Evolutionary conservation across 2,329 filamentous ascomycete species (phyloP).

Genomic region (Ophiostoma piceae): DNA sequence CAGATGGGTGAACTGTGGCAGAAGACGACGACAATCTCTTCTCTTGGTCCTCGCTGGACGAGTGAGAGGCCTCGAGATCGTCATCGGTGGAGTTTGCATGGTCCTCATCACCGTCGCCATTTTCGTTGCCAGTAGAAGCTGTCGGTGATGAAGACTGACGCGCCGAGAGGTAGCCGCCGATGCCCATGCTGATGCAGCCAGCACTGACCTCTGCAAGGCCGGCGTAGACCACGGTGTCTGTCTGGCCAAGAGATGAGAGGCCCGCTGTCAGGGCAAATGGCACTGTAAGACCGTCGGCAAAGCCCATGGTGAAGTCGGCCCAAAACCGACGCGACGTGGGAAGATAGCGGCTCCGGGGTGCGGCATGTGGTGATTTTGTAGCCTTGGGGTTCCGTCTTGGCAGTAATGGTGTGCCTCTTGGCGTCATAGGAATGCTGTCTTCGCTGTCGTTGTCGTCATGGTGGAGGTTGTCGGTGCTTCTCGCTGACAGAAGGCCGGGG

Average conservation of each 20-base stretch:
- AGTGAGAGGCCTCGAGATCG: background rate
- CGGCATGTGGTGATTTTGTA: background rate
- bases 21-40: constrained; percentile 28
- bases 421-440: constrained; percentile 18
- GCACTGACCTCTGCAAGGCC: constrained; percentile 66
- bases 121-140: constrained; percentile 14
- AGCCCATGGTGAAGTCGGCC: constrained; percentile 64
- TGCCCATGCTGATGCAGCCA: constrained; percentile 67
- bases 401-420: background rate
- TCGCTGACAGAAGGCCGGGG: background rate
- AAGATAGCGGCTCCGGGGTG: background rate
- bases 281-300: constrained; percentile 69
- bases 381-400: background rate
- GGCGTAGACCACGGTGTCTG: constrained; percentile 60
- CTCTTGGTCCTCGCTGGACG: constrained; percentile 17
- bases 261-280: constrained; percentile 71
- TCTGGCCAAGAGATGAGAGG: constrained; percentile 55
- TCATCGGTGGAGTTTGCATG: background rate
- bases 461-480: constrained; percentile 1
- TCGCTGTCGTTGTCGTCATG: constrained; percentile 21
- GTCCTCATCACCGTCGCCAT: constrained; percentile 25
- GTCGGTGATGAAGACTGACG: constrained; percentile 27
- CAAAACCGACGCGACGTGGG: constrained; percentile 42
- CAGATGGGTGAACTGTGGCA: background rate
- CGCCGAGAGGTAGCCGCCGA: constrained; percentile 64